phyloP scores from a whole-genome alignment of 306 rosid genomes.

The Vicia faba region DNA sequence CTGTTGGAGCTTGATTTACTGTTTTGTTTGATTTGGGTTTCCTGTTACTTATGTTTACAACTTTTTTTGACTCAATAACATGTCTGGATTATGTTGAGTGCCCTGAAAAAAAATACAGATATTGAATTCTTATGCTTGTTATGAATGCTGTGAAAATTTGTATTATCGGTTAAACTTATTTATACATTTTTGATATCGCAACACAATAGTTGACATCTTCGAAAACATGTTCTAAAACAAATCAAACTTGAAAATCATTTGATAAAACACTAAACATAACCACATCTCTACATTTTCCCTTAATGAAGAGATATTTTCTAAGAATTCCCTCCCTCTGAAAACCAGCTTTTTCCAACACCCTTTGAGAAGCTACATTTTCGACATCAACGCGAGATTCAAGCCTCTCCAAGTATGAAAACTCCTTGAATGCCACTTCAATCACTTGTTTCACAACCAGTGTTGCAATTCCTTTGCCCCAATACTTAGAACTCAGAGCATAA shows the following conservation, averaged over 20 bases:
- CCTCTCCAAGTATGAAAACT: slow-evolving; percentile 54
- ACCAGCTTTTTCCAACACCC: slow-evolving; percentile 32
- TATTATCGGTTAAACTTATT: neutral
- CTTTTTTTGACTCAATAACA: too few relatives aligned
- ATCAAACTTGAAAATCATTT: slow-evolving; percentile 25
- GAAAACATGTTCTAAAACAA: neutral
- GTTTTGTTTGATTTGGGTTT: slow-evolving; percentile 26
- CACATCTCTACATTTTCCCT: slow-evolving; percentile 51
- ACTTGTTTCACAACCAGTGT: slow-evolving; percentile 56
- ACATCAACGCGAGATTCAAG: slow-evolving; percentile 63
- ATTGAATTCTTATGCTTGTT: neutral
- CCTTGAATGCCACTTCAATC: slow-evolving; percentile 40
- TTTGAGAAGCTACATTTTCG: slow-evolving; percentile 60
- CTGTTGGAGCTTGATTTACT: slow-evolving; percentile 68
- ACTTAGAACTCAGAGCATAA: slow-evolving; percentile 49
- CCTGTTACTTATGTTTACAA: slow-evolving; percentile 1
- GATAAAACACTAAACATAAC: slow-evolving; percentile 51
- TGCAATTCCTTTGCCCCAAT: slow-evolving; percentile 68
- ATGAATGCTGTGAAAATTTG: neutral
- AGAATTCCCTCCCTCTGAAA: slow-evolving; percentile 60
- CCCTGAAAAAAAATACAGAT: too few relatives aligned
- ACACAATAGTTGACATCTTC: neutral
- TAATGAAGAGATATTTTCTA: slow-evolving; percentile 47
- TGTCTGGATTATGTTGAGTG: too few relatives aligned
- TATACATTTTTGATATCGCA: neutral